phyloP scores from a whole-genome alignment of 495 filamentous ascomycete genomes.

The Aspergillus conjunctus region DNA sequence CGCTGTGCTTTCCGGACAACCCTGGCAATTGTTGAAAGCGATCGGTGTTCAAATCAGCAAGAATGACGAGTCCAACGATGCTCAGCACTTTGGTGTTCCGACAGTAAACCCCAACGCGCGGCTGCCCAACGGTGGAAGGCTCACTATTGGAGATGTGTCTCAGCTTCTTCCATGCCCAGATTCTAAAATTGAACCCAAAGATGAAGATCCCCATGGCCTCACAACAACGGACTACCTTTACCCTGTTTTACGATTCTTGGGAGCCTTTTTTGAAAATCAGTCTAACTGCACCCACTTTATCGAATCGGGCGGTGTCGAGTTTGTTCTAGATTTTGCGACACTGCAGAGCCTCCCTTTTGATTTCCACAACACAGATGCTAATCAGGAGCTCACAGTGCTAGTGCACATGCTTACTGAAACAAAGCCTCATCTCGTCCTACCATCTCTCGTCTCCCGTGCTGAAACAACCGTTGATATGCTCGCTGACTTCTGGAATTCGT shows the following conservation, averaged over 20 bases:
- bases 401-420: conserved; percentile 79
- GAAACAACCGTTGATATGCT: conserved; percentile 69
- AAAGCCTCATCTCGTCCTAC: conserved; percentile 78
- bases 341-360: conserved; percentile 75
- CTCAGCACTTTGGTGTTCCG: conserved; percentile 36
- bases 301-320: conserved; percentile 76
- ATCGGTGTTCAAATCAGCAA: conserved; percentile 31
- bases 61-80: conserved; percentile 34
- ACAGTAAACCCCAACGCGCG: conserved; percentile 30
- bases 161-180: conserved; percentile 31
- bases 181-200: conserved; percentile 45
- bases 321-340: conserved; percentile 79
- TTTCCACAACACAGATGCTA: conserved; percentile 67
- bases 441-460: conserved; percentile 73
- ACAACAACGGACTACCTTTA: conserved; percentile 69
- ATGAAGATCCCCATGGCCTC: conserved; percentile 51
- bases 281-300: conserved; percentile 75
- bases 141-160: conserved; percentile 38
- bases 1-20: conserved; percentile 31
- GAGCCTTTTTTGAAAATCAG: conserved; percentile 75
- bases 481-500: conserved; percentile 56
- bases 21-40: conserved; percentile 38
- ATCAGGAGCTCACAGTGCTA: conserved; percentile 68
- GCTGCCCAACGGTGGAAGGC: conserved; percentile 44
- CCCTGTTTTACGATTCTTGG: conserved; percentile 73